phyloP scores from a whole-genome alignment of 2,329 filamentous ascomycete species.

The Akanthomyces muscarius region DNA sequence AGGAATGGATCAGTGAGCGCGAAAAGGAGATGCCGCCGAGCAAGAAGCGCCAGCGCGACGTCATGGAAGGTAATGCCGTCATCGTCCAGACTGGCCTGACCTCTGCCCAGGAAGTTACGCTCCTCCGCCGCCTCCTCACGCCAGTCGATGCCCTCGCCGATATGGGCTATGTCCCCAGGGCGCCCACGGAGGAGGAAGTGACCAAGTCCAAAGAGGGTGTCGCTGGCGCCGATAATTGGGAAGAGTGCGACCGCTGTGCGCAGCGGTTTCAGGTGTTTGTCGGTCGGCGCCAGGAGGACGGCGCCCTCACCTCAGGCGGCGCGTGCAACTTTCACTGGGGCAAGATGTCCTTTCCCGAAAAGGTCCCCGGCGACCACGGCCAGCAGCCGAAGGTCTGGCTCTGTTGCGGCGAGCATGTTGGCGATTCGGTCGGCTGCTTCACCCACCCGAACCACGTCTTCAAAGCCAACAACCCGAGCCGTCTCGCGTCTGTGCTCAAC shows the following conservation, averaged over 20 bases:
- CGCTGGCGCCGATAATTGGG: conserved; percentile 68
- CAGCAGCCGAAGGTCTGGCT: conserved; percentile 60
- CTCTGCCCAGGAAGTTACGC: conserved; percentile 60
- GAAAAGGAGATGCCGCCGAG: conserved; percentile 36
- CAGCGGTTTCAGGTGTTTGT: conserved; percentile 90
- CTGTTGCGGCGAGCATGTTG: conserved; percentile 75
- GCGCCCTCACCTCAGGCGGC: conserved; percentile 70
- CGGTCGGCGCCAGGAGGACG: conserved; percentile 72
- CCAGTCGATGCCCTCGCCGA: conserved; percentile 59
- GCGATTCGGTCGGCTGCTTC: conserved; percentile 71
- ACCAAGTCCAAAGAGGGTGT: conserved; percentile 61
- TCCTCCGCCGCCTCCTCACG: conserved; percentile 61
- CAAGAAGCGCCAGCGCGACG: conserved; percentile 30
- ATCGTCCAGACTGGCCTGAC: conserved; percentile 67
- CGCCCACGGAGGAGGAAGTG: conserved; percentile 65
- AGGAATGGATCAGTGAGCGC: conserved; percentile 67
- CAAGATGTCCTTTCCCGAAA: conserved; percentile 57
- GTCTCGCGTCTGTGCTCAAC: conserved; percentile 73
- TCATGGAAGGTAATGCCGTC: conserved; percentile 37
- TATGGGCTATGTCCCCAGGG: conserved; percentile 69
- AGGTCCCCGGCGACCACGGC: conserved; percentile 51
- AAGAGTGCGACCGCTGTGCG: conserved; percentile 82
- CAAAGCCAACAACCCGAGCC: conserved; percentile 71
- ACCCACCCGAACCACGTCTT: conserved; percentile 74
- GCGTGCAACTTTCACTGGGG: conserved; percentile 79